These are phyloP conservation scores for Fusarium chaquense DNA, from an alignment of 2,329 filamentous ascomycete species.

Conservation along the genomic window DNA sequence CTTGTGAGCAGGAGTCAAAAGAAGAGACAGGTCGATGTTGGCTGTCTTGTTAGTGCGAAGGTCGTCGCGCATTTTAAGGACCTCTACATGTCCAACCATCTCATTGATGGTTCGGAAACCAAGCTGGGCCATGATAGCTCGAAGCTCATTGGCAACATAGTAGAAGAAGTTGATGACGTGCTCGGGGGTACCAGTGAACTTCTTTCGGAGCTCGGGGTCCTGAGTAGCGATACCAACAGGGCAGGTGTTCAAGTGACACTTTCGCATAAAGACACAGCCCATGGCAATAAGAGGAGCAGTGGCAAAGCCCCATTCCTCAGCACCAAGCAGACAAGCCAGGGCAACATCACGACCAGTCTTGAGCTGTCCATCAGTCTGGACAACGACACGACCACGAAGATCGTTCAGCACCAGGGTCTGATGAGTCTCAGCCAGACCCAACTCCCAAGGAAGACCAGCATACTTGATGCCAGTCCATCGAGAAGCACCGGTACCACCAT, in stretches of 20 bases:
- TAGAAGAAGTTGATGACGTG: slow-evolving; percentile 99
- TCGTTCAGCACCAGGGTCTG: slow-evolving; percentile 97
- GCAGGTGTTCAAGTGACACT: slow-evolving; percentile 80
- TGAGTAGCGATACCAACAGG: slow-evolving; percentile 96
- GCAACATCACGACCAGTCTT: slow-evolving; percentile 93
- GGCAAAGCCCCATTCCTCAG: slow-evolving; percentile 98
- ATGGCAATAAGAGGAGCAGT: slow-evolving; percentile 95
- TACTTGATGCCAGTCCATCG: slow-evolving; percentile 99
- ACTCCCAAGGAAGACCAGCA: slow-evolving; percentile 94
- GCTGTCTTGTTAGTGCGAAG: slow-evolving; percentile 88
- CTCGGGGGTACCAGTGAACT: slow-evolving; percentile 92
- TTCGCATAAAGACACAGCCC: slow-evolving; percentile 96
- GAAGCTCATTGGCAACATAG: slow-evolving; percentile 94
- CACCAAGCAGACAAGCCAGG: slow-evolving; percentile 92
- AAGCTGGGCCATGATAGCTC: slow-evolving; percentile 96
- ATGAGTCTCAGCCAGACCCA: slow-evolving; percentile 96
- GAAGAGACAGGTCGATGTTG: slow-evolving; percentile 92
- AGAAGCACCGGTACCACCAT: slow-evolving; percentile 95
- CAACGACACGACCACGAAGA: slow-evolving; percentile 92
- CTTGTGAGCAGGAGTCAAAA: slow-evolving; percentile 95
- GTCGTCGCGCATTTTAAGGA: slow-evolving; percentile 87
- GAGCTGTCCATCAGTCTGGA: slow-evolving; percentile 95
- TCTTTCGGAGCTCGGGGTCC: slow-evolving; percentile 92
- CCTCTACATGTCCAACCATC: slow-evolving; percentile 94
- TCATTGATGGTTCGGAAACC: slow-evolving; percentile 97